Evolutionary conservation across 1,139 yeast genomes (phyloP).

Genomic region (Zhuliangozyma blackwelliae): DNA sequence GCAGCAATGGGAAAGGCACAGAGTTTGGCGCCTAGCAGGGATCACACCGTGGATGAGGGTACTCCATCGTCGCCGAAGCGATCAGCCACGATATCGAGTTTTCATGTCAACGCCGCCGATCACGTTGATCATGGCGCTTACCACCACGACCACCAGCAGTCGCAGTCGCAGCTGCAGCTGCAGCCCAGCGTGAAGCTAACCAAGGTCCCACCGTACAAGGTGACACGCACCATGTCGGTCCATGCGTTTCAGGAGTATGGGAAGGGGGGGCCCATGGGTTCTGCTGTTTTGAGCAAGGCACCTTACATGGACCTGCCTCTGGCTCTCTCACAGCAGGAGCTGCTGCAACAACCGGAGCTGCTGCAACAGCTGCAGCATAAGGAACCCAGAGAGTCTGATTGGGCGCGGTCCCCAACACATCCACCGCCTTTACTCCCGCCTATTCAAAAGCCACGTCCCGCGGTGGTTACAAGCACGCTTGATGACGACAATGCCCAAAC

Average conservation of each 20-base stretch:
- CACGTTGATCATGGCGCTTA: neutral
- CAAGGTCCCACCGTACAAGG: conserved; percentile 8
- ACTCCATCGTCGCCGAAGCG: conserved; percentile 1
- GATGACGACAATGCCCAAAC: conserved; percentile 11
- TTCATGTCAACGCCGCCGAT: conserved; percentile 2
- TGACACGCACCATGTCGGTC: conserved; percentile 10
- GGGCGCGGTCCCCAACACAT: neutral
- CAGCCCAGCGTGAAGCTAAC: conserved; percentile 2
- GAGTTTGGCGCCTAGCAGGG: neutral
- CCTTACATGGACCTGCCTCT: neutral
- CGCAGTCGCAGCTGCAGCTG: neutral
- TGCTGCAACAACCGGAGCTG: neutral
- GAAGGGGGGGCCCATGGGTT: neutral
- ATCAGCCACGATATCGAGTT: conserved; percentile 10
- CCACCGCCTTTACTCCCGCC: conserved; percentile 3
- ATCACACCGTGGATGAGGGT: neutral
- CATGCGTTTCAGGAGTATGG: conserved; percentile 11
- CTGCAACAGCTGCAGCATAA: neutral
- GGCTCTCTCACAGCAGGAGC: neutral
- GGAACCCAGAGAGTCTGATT: neutral
- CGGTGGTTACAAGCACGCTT: conserved; percentile 5
- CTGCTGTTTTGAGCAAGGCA: neutral
- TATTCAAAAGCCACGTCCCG: neutral
- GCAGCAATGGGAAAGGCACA: neutral
- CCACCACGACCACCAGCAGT: neutral